phyloP scores from a whole-genome alignment of 2,329 filamentous ascomycete species.

The Fusarium keratoplasticum region DNA sequence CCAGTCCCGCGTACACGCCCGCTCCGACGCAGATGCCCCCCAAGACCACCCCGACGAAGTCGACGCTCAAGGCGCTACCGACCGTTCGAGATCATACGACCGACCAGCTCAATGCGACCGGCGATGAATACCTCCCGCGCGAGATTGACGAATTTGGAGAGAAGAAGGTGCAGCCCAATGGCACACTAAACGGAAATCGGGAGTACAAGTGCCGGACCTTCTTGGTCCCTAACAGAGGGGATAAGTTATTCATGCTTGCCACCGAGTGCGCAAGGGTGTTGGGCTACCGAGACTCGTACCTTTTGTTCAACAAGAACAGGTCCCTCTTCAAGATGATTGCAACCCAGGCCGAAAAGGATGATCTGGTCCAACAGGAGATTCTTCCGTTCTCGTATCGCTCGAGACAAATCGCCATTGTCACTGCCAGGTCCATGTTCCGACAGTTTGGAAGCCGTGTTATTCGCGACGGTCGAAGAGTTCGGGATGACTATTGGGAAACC shows the following conservation, averaged over 20 bases:
- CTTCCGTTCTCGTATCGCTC: conserved; percentile 97
- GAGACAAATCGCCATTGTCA: conserved; percentile 98
- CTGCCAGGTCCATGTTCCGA: conserved; percentile 96
- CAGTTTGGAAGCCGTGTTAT: conserved; percentile 98
- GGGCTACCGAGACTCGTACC: conserved; percentile 96
- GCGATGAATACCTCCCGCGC: conserved; percentile 94
- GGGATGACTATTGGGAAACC: conserved; percentile 98
- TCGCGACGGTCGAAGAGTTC: conserved; percentile 86
- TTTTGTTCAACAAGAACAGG: conserved; percentile 98
- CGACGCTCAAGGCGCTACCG: conserved; percentile 90
- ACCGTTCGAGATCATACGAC: conserved; percentile 98
- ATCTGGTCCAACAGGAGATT: conserved; percentile 93
- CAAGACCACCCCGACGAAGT: conserved; percentile 84
- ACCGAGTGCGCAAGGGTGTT: conserved; percentile 96
- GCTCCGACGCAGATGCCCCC: conserved; percentile 68
- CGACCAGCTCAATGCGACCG: conserved; percentile 88
- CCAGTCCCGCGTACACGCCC: conserved; percentile 54
- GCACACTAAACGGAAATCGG: conserved; percentile 82
- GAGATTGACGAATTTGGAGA: conserved; percentile 94
- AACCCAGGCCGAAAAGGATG: conserved; percentile 94
- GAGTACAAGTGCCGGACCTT: conserved; percentile 96
- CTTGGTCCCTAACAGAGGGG: conserved; percentile 87
- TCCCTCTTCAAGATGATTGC: conserved; percentile 98
- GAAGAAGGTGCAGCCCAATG: conserved; percentile 89
- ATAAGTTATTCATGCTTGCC: conserved; percentile 98